Evolutionary conservation across 768 basidiomycete species (phyloP), one percentile per base, ranked within the genome.

Genomic region (Lactarius hengduanensis): DNA sequence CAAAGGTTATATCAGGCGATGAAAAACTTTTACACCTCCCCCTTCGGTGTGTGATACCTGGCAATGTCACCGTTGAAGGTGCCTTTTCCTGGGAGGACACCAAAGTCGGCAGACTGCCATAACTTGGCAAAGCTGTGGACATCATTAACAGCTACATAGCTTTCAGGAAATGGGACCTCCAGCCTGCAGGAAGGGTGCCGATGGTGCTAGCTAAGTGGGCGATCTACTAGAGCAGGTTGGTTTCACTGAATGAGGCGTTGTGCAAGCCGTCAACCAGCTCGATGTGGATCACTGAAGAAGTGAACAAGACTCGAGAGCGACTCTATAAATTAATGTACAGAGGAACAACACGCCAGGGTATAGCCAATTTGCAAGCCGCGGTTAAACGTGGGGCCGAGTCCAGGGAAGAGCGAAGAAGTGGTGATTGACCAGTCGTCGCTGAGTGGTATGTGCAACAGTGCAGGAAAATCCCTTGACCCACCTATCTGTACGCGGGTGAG

Each of bases 51-150:
- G 40, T 41, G 40, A 40, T 40, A 73, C 9, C 80, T 79, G 60
- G 80, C 74, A 47, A 75, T 64, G 66, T 82, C 80, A 18, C 86
- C 86, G 45, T 86, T 85, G 77, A 85, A 88, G 63, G 76, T 66
- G 69, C 87, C 81, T 59, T 83, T 85, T 45, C 86, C 86, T 53
- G 84, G 84, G 71, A 83, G 83, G 26, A 82, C 45, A 5, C 86
- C 83, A 36, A 81, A 80, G 65, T 85, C 78, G 4, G 82, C 82
- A 61, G 84, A 86, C 71, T 87, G 85, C 85, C 86, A 87, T 74
- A 87, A 86, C 0, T 86, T 84, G 10, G 26, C n/a, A 26, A 26
- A 26, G 26, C 26, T 26, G 26, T 26, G 26, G 26, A 26, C 26
- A 26, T 26, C 26, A 26, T 26, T 28, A 30, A 20, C 7, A 26